Base-by-base conservation (phyloP, 2,329 filamentous ascomycete genomes). In the Simplicillium sp. region DNA sequence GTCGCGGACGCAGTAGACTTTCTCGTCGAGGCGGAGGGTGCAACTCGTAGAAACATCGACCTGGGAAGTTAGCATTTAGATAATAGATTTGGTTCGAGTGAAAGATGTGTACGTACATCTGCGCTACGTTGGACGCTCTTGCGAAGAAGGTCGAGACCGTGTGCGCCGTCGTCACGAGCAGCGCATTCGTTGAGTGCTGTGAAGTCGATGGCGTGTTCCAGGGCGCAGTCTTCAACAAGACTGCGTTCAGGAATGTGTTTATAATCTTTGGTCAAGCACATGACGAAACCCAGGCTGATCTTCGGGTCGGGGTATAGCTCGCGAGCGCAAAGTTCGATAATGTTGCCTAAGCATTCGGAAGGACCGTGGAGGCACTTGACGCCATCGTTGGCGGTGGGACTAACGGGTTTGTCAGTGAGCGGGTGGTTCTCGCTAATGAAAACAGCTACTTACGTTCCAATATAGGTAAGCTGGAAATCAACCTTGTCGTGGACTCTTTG, bases 201-300 rank as follows among this genome's bases (percentile, higher is more conserved):
- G 57, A 96, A 87, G 54, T 92, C 82, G 37, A 97, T 80, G 20
- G 87, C 88, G 55, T 95, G 87, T 63, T 97, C 87, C 38, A 95
- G 69, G 3, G 92, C 87, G 59, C 92, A 98, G 56, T 87, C 80
- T 57, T 94, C 75, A 33, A 96, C 74, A 14, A 96, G 73, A n/a
- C 73, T 71, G 38, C 82, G 76, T 29, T 85, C 70, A 2, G 92
- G 90, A 29, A 98, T 95, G 7, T 80, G 62, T 16, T 69, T 41
- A 61, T 89, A 98, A 46, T 88, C 76, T 47, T 73, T 75, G 16
- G 82, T 80, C 43, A 98, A 66, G 65, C 92, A 98, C 75, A 94
- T 92, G 43, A 87, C 82, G 64, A 97, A 98, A 46, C 90, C 90
- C 16, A 98, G 79, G 53, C 84, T 89, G 48, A 82, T 85, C 63